Conservation (phyloP, 305 asterid genomes). For the Petunia hybrid region DNA sequence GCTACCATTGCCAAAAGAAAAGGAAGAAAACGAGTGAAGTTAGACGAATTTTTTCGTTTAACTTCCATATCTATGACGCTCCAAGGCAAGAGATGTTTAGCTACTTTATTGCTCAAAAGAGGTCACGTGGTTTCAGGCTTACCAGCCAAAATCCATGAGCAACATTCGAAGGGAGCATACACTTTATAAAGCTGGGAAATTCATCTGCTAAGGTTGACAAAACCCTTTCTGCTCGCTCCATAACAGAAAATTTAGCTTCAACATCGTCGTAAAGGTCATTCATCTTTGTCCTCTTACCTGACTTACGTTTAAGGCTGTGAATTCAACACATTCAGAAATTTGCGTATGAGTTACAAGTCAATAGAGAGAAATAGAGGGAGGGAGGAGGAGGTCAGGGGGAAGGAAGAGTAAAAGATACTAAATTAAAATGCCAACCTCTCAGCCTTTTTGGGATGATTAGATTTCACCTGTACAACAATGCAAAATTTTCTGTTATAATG, state of each 20-base stretch:
- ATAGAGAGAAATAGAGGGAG: neutral
- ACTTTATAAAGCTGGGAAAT: slow-evolving; percentile 68
- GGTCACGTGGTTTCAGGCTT: slow-evolving; percentile 34
- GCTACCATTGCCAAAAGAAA: slow-evolving; percentile 50
- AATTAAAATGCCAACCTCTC: slow-evolving; percentile 50
- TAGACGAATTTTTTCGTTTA: neutral
- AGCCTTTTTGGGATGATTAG: slow-evolving; percentile 51
- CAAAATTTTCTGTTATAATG: slow-evolving; percentile 34
- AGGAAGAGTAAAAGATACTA: slow-evolving; percentile 28
- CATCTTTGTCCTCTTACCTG: slow-evolving; percentile 43
- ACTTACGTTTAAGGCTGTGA: slow-evolving; percentile 46
- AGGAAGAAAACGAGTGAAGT: neutral
- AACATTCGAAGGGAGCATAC: slow-evolving; percentile 94
- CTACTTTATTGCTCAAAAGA: neutral
- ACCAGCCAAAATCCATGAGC: slow-evolving; percentile 95
- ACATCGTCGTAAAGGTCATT: slow-evolving; percentile 63
- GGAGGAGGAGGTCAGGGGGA: neutral
- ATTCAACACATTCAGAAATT: slow-evolving; percentile 29
- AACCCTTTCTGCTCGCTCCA: slow-evolving; percentile 70
- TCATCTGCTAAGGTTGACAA: slow-evolving; percentile 50
- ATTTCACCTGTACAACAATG: slow-evolving; percentile 49
- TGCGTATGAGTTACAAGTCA: slow-evolving; percentile 20
- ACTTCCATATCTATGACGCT: neutral
- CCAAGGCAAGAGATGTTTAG: slow-evolving; percentile 30
- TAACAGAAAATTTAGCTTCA: slow-evolving; percentile 63